Evolutionary conservation across 2,329 filamentous ascomycete genomes (phyloP).

Genomic region (Clonostachys chloroleuca): DNA sequence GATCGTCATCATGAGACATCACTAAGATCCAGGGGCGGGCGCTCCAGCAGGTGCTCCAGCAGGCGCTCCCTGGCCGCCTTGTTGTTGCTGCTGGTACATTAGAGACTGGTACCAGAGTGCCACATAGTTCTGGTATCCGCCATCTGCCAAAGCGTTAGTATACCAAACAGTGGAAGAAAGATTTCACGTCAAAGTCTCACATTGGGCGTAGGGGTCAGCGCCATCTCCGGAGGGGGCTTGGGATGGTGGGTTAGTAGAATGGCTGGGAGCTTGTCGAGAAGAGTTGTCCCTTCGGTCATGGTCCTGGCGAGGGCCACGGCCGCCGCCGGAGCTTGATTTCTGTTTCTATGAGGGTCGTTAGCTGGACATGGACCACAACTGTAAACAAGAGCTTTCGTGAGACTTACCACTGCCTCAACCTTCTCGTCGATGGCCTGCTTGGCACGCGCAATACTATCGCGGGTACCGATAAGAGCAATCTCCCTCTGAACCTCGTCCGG

Average conservation of each 20-base stretch:
- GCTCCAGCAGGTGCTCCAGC: conserved; percentile 24
- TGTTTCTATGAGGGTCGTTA: conserved; percentile 38
- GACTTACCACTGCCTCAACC: conserved; percentile 79
- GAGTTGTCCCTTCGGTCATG: conserved; percentile 49
- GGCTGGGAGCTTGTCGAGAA: conserved; percentile 34
- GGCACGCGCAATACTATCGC: conserved; percentile 73
- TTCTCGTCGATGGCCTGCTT: conserved; percentile 88
- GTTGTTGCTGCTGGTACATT: conserved; percentile 35
- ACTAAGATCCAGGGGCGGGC: conserved; percentile 28
- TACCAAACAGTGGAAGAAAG: neutral
- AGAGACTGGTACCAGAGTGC: conserved; percentile 76
- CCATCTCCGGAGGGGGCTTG: conserved; percentile 42
- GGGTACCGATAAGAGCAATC: conserved; percentile 77
- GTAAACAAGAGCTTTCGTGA: neutral
- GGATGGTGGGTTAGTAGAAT: conserved; percentile 34
- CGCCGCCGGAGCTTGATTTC: conserved; percentile 46
- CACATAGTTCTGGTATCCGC: conserved; percentile 77
- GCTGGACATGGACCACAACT: neutral
- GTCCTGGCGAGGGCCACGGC: conserved; percentile 42
- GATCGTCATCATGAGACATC: conserved; percentile 13
- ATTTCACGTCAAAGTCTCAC: conserved; percentile 35
- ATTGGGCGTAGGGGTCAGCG: conserved; percentile 71
- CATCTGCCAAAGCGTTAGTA: conserved; percentile 45
- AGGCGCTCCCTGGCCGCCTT: conserved; percentile 26
- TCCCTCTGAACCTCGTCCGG: conserved; percentile 77